A percentile compares a stretch with the other conserved stretches of the same genome.
Evolutionary conservation across 768 basidiomycete genomes (phyloP).

Genomic region (Leccinum obscurum): DNA sequence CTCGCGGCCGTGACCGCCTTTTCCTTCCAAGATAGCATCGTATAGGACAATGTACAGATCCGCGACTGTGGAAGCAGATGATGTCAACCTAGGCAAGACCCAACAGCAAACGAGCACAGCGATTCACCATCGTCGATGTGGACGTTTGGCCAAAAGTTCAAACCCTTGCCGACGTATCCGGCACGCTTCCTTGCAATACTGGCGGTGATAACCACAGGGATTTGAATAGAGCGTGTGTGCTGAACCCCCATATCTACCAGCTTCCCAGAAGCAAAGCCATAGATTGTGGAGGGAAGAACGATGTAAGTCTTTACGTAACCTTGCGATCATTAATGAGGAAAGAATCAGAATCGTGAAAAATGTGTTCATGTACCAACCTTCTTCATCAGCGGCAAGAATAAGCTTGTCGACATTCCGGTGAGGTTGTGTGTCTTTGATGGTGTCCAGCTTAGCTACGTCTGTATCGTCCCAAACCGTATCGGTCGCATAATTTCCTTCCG

Average conservation of each 20-base stretch:
- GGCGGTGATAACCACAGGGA: conserved; percentile 49
- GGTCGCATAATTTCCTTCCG: conserved; percentile 39
- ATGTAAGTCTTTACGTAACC: conserved; percentile 39
- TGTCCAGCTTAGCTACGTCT: conserved; percentile 46
- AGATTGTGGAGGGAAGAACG: conserved; percentile 58
- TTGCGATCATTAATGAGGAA: conserved; percentile 4
- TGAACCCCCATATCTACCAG: conserved; percentile 46
- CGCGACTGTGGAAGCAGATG: conserved; percentile 17
- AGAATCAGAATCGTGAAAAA: background rate
- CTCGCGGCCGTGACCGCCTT: conserved; percentile 34
- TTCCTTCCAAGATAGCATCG: conserved; percentile 34
- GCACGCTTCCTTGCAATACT: conserved; percentile 50
- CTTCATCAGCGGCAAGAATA: conserved; percentile 47
- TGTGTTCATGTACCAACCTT: conserved; percentile 33
- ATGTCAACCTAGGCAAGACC: background rate
- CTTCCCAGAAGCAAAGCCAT: conserved; percentile 49
- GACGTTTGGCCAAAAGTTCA: conserved; percentile 62
- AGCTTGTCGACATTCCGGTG: conserved; percentile 53
- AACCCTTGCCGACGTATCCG: conserved; percentile 59
- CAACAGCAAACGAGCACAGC: background rate
- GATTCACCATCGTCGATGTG: conserved; percentile 47
- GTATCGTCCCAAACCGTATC: conserved; percentile 50
- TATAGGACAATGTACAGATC: conserved; percentile 48
- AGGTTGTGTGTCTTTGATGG: conserved; percentile 42
- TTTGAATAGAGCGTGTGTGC: conserved; percentile 55